Evolutionary conservation across 2,329 filamentous ascomycete species (phyloP).

Genomic region (Pyricularia grisea): DNA sequence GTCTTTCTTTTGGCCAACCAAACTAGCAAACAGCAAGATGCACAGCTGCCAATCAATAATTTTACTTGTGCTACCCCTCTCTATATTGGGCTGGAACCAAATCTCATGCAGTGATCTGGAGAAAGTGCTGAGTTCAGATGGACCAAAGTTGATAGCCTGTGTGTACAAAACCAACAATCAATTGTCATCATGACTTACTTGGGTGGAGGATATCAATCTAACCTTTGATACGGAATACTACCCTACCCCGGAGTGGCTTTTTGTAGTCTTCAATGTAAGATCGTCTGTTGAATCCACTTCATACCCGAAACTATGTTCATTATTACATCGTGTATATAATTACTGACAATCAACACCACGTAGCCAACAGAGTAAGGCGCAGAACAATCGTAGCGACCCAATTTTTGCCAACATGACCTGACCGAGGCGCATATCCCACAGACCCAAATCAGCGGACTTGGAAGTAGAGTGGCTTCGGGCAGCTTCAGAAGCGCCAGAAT

Average conservation of each 20-base stretch:
- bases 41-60: background rate
- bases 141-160: background rate
- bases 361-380: slow-evolving; percentile 1
- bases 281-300: background rate
- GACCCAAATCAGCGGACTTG: background rate
- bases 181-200: background rate
- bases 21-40: background rate
- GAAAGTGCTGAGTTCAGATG: background rate
- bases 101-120: background rate
- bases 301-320: background rate
- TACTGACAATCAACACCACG: background rate
- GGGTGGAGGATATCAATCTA: background rate
- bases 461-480: slow-evolving; percentile 3
- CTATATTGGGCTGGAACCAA: background rate
- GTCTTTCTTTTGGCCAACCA: background rate
- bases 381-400: background rate
- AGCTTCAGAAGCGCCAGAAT: slow-evolving; percentile 2
- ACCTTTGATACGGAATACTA: background rate
- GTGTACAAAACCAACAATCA: background rate
- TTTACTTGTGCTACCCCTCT: background rate
- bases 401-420: background rate
- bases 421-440: background rate
- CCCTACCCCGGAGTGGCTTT: background rate
- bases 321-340: background rate
- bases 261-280: slow-evolving; percentile 1